Evolutionary conservation across 1,284 basidiomycete species (phyloP), one percentile per base, ranked within the genome.

Genomic region (Coniferiporia sulphurascens): DNA sequence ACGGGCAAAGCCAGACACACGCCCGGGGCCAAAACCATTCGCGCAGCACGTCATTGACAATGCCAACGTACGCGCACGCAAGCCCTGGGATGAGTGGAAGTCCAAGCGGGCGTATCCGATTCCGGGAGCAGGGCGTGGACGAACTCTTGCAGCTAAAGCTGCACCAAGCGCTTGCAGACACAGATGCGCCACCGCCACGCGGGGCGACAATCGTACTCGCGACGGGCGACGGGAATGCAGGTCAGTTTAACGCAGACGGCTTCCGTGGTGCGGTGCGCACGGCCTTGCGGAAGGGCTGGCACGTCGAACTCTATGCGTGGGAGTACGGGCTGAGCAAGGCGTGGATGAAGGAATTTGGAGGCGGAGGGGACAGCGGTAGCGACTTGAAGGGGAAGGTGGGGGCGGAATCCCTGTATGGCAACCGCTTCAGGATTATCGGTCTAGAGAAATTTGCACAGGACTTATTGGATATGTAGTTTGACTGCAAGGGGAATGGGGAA

Each of bases 111-210:
- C 65, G 80, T 10, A 67, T 78, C 48, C 77, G 83, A 10, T 86
- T 86, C 70, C 82, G 88, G 61, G 89, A 91, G 67, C 91, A 95
- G 73, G 91, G 89, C 12, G 92, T 94, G 3, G 92, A 93, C 68
- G 93, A 95, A 71, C 78, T 95, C 19, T 72, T 95, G 50, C 92
- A 94, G 70, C 77, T 95, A 56, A 94, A 95, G 69, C 78, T 95
- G 27, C 85, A 93, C 65, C 91, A 93, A 69, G 86, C 87, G 6
- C 76, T 95, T 53, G 84, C 88, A 4, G 84, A 82, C 50, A 78
- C 81, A 10, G 84, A 91, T 66, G 75, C 76, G 1, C 78, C 80
- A 7, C 83, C 81, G 0, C 82, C 83, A 3, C 68, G 76, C 9
- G 81, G 83, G 1, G 82, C 85, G 4, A 93, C 91, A 19, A 89